Percentiles rank a stretch among this genome's conserved stretches.
Conservation (phyloP, 371 early-diverging fungal species). For the Mortierella polycephala region DNA sequence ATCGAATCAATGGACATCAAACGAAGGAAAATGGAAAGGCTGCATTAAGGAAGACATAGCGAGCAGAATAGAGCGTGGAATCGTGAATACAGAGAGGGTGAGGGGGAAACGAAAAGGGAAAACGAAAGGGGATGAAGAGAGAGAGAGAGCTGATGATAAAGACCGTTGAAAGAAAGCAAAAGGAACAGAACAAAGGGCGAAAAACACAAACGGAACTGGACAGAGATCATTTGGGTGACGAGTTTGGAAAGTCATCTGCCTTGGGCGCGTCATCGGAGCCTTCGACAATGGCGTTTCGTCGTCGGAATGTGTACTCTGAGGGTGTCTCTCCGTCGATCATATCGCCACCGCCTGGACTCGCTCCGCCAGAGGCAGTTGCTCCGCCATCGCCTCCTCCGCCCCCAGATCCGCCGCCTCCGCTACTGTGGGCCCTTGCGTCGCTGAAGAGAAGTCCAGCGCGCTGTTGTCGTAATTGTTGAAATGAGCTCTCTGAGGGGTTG, state of each 20-base stretch:
- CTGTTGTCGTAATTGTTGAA: constrained; percentile 5
- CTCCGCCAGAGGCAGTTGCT: constrained; percentile 8
- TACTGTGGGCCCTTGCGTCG: constrained; percentile 47
- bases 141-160: background rate
- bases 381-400: constrained; percentile 38
- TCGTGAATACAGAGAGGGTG: background rate
- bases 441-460: constrained; percentile 9
- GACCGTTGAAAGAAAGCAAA: background rate
- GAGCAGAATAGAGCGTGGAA: too few relatives aligned
- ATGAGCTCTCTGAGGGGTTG: constrained; percentile 6
- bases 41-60: too few relatives aligned
- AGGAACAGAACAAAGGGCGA: background rate
- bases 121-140: background rate
- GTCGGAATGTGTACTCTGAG: constrained; percentile 42
- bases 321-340: constrained; percentile 33
- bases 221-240: constrained; percentile 36
- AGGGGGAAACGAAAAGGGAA: background rate
- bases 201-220: background rate
- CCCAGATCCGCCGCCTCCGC: constrained; percentile 39
- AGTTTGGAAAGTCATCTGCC: constrained; percentile 41
- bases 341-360: constrained; percentile 47
- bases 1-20: too few relatives aligned
- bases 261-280: constrained; percentile 52
- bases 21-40: too few relatives aligned
- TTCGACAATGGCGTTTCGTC: constrained; percentile 53